Percentiles rank a stretch among this genome's conserved stretches.
These are phyloP conservation scores for Dillenia turbinata DNA, from an alignment of 164 flowering plant genomes.

Conservation along the genomic window DNA sequence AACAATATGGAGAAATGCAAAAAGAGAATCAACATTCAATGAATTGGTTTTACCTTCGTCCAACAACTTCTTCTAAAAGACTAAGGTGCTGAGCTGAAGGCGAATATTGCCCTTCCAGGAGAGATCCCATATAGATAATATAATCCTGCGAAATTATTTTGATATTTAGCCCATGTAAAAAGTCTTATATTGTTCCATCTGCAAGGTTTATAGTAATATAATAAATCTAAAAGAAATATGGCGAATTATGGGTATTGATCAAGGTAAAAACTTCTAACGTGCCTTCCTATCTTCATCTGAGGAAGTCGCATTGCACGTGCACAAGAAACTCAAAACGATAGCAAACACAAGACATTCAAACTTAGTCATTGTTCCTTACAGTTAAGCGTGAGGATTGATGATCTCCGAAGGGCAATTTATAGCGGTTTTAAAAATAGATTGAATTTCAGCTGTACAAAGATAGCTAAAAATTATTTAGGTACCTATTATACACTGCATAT, in stretches of 20 bases:
- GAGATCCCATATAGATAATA: constrained; percentile 35
- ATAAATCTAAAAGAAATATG: background rate
- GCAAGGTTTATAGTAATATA: background rate
- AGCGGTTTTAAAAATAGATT: too few relatives aligned
- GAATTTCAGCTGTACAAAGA: too few relatives aligned
- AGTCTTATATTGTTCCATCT: background rate
- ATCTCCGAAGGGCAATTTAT: too few relatives aligned
- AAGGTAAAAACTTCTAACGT: background rate
- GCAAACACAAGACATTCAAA: too few relatives aligned
- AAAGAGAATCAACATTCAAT: background rate
- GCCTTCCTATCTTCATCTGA: background rate
- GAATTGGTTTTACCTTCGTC: constrained; percentile 8
- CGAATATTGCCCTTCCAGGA: constrained; percentile 12
- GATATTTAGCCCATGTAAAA: background rate
- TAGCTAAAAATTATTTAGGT: too few relatives aligned
- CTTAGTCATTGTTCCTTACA: too few relatives aligned
- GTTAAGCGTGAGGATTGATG: too few relatives aligned
- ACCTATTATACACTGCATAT: too few relatives aligned
- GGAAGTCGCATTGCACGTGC: background rate
- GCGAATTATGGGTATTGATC: background rate
- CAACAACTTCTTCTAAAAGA: constrained; percentile 19
- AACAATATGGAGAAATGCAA: background rate
- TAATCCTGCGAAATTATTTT: constrained; percentile 12
- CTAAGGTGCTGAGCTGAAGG: constrained; percentile 12
- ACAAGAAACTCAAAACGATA: too few relatives aligned